A percentile compares a stretch with the other conserved stretches of the same genome.
These are phyloP conservation scores for Escallonia rubra DNA, from an alignment of 129 eudicot genomes.

Conservation along the genomic window DNA sequence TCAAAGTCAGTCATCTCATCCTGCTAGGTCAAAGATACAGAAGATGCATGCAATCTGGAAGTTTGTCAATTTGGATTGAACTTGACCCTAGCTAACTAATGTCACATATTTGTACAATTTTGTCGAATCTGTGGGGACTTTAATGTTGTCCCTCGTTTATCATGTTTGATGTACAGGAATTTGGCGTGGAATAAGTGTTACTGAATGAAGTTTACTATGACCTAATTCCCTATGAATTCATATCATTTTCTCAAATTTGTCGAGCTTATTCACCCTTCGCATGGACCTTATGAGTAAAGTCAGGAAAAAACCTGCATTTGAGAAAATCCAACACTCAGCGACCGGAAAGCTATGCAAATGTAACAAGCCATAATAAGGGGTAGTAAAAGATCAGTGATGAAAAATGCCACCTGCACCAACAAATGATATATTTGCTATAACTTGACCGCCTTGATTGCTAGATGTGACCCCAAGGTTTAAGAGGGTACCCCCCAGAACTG, in stretches of 20 bases:
- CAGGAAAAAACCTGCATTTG: conserved; percentile 56
- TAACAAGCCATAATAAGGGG: too few relatives aligned
- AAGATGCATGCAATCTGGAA: too few relatives aligned
- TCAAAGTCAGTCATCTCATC: too few relatives aligned
- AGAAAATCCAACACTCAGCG: background rate
- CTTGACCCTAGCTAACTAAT: background rate
- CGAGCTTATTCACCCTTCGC: conserved; percentile 69
- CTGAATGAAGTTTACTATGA: conserved; percentile 1
- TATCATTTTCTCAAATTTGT: conserved; percentile 58
- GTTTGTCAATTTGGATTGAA: background rate
- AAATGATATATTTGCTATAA: conserved; percentile 68
- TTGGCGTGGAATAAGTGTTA: background rate
- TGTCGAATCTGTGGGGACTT: background rate
- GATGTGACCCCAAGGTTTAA: conserved; percentile 69
- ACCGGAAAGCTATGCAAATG: too few relatives aligned
- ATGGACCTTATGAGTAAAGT: conserved; percentile 63
- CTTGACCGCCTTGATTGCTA: conserved; percentile 62
- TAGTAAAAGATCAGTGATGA: background rate
- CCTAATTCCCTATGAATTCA: conserved; percentile 2
- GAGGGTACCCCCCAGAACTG: conserved; percentile 74
- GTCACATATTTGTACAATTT: background rate
- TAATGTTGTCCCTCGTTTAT: background rate
- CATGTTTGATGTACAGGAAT: background rate
- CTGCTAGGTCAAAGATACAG: too few relatives aligned
- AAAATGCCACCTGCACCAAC: conserved; percentile 48